These are phyloP conservation scores for Irpex sp. DNA, from an alignment of 1,284 basidiomycete genomes.

Conservation along the genomic window DNA sequence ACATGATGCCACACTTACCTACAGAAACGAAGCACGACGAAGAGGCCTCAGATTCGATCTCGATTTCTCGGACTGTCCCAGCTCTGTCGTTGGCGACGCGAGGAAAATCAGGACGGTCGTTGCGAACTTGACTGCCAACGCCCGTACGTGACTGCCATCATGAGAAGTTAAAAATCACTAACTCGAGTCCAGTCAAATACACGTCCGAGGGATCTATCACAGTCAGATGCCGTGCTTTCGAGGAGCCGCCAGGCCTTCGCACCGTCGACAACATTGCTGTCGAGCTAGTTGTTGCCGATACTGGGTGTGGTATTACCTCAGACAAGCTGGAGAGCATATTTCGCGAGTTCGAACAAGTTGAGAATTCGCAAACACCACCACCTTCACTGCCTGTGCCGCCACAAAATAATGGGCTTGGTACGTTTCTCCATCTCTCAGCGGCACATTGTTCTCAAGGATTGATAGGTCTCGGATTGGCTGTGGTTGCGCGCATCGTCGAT, in stretches of 20 bases:
- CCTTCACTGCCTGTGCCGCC: slow-evolving; percentile 13
- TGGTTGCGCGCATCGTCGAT: slow-evolving; percentile 81
- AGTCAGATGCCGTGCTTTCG: slow-evolving; percentile 56
- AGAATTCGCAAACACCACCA: slow-evolving; percentile 25
- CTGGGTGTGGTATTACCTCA: slow-evolving; percentile 73
- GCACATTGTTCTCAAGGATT: neutral
- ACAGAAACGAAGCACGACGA: slow-evolving; percentile 67
- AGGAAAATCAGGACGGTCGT: slow-evolving; percentile 81
- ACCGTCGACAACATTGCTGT: slow-evolving; percentile 50
- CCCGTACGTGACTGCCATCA: slow-evolving; percentile 44
- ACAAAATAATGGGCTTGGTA: slow-evolving; percentile 49
- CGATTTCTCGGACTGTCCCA: slow-evolving; percentile 51
- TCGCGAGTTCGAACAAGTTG: slow-evolving; percentile 84
- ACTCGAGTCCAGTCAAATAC: slow-evolving; percentile 61
- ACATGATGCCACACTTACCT: slow-evolving; percentile 63
- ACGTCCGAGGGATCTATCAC: slow-evolving; percentile 65
- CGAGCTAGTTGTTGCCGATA: slow-evolving; percentile 76
- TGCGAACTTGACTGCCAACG: slow-evolving; percentile 82
- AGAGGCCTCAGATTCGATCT: slow-evolving; percentile 65
- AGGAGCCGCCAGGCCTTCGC: slow-evolving; percentile 50
- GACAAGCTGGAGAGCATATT: slow-evolving; percentile 81
- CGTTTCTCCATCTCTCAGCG: slow-evolving; percentile 14
- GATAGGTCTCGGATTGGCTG: slow-evolving; percentile 71
- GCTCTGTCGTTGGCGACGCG: slow-evolving; percentile 64
- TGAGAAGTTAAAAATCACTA: slow-evolving; percentile 1